Evolutionary conservation across 2,329 filamentous ascomycete genomes (phyloP).

Genomic region (Penicillium sp.): DNA sequence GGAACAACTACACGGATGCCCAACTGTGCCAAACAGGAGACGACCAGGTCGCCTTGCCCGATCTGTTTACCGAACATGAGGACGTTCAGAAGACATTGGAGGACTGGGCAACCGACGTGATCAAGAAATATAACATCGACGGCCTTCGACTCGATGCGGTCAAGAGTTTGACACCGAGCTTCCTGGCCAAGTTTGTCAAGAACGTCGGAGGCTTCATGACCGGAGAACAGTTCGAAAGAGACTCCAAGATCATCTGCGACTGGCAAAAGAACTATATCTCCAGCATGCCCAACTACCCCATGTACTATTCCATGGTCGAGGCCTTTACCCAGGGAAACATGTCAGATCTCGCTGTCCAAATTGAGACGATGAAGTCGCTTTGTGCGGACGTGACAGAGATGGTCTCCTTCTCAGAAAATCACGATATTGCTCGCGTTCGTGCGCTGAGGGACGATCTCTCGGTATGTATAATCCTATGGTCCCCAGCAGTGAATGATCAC

Average conservation of each 20-base stretch:
- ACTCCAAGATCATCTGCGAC: conserved; percentile 31
- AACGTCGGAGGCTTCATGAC: conserved; percentile 39
- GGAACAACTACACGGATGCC: conserved; percentile 24
- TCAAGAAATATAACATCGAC: conserved; percentile 43
- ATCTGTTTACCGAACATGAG: conserved; percentile 42
- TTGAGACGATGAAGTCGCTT: conserved; percentile 19
- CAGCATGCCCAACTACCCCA: conserved; percentile 43
- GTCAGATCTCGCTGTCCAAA: conserved; percentile 17
- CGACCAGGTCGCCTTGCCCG: conserved; percentile 43
- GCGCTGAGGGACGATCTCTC: conserved; percentile 49
- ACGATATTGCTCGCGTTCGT: conserved; percentile 52
- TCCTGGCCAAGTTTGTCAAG: conserved; percentile 33
- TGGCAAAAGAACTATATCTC: conserved; percentile 40
- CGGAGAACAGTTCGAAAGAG: conserved; percentile 40
- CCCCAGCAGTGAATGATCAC: background rate
- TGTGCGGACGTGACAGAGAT: conserved; percentile 43
- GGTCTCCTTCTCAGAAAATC: conserved; percentile 54
- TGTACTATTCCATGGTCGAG: conserved; percentile 28
- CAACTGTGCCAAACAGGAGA: conserved; percentile 18
- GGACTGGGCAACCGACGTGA: conserved; percentile 36
- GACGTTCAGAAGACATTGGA: conserved; percentile 35
- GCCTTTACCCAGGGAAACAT: conserved; percentile 30
- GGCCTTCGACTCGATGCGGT: conserved; percentile 48
- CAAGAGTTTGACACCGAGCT: conserved; percentile 41
- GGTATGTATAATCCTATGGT: conserved; percentile 12